Percentiles rank a stretch among this genome's conserved stretches.
These are phyloP conservation scores for Alternaria burnsii DNA, from an alignment of 2,329 filamentous ascomycete genomes.

Conservation along the genomic window DNA sequence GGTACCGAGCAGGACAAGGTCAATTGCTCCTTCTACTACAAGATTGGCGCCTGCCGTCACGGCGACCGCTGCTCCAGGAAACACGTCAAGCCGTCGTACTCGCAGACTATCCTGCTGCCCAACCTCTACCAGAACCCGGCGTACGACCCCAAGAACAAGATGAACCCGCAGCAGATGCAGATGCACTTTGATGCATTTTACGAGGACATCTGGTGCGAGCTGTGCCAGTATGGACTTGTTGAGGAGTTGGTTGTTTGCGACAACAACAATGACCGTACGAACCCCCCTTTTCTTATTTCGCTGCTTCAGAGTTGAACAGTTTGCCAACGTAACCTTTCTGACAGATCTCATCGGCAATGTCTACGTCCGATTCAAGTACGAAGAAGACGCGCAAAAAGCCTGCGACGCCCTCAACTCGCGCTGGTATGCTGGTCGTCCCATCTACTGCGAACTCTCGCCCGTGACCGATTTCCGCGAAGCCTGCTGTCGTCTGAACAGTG, in stretches of 20 bases:
- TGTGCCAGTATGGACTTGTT: constrained; percentile 95
- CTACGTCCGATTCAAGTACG: constrained; percentile 99
- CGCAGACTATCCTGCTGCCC: constrained; percentile 95
- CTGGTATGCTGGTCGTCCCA: constrained; percentile 96
- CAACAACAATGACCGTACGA: constrained; percentile 96
- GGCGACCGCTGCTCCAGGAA: constrained; percentile 98
- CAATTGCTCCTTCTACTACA: constrained; percentile 99
- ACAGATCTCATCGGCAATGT: constrained; percentile 96
- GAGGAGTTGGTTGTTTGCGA: constrained; percentile 99
- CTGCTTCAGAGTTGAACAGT: not conserved
- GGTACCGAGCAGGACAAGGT: constrained; percentile 99
- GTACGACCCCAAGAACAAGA: constrained; percentile 95
- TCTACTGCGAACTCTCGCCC: constrained; percentile 96
- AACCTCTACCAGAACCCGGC: constrained; percentile 99
- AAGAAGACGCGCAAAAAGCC: constrained; percentile 91
- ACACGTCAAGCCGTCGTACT: constrained; percentile 98
- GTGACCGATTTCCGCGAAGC: constrained; percentile 99
- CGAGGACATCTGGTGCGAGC: constrained; percentile 99
- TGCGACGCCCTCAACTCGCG: constrained; percentile 93
- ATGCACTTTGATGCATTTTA: constrained; percentile 99
- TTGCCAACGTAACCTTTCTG: constrained; percentile 10
- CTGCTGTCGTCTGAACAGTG: constrained; percentile 91
- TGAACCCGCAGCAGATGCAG: constrained; percentile 95
- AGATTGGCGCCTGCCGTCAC: constrained; percentile 98
- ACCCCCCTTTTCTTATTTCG: not conserved